phyloP scores from a whole-genome alignment of 345 rosid genomes.

The Rhodamnia rubescens region DNA sequence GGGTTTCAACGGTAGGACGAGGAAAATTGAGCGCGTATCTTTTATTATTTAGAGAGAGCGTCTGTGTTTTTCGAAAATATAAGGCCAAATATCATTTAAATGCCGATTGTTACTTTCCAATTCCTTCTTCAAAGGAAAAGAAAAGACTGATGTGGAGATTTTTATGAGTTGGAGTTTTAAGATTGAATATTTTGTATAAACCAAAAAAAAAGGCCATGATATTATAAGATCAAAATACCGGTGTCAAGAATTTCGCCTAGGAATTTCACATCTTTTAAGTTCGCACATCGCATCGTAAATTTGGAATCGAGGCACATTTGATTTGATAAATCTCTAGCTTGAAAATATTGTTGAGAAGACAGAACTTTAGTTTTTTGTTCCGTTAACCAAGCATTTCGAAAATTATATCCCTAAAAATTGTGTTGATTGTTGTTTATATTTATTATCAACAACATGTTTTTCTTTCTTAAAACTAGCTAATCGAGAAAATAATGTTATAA shows the following conservation, averaged over 20 bases:
- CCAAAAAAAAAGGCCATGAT: neutral
- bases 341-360: neutral
- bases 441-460: accelerated
- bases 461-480: neutral
- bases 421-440: accelerated
- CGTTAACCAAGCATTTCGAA: accelerated
- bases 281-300: accelerated
- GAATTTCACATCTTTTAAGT: neutral
- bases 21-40: neutral
- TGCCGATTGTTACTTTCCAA: neutral
- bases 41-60: neutral
- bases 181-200: neutral
- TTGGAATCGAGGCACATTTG: neutral
- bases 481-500: too few species aligned
- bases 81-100: neutral
- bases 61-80: neutral
- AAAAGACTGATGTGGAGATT: neutral
- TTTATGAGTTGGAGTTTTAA: neutral
- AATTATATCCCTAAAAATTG: neutral
- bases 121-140: neutral
- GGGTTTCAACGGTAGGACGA: neutral
- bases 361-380: accelerated
- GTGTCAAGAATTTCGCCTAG: neutral
- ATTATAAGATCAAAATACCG: neutral
- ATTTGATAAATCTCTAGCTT: neutral